Percentiles rank a stretch among this genome's conserved stretches.
Conservation (phyloP, 1,139 yeast species). For the Zygoascus sp. region DNA sequence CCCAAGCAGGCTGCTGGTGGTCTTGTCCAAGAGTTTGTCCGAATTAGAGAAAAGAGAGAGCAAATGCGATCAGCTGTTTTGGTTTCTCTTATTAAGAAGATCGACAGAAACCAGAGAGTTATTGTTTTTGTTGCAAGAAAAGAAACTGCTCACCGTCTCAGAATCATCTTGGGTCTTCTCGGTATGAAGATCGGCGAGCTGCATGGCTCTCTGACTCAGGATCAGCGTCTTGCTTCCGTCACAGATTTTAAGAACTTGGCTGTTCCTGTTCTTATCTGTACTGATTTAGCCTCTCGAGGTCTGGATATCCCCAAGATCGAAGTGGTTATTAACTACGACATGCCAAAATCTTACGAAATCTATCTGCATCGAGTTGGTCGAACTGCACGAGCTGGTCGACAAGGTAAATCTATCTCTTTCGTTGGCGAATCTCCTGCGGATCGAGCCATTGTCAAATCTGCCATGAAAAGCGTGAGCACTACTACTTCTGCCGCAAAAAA, state of each 20-base stretch:
- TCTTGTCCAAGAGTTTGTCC: conserved; percentile 84
- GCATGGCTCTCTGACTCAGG: conserved; percentile 93
- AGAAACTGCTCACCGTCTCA: conserved; percentile 80
- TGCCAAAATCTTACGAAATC: conserved; percentile 89
- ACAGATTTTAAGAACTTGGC: conserved; percentile 73
- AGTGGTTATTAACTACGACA: conserved; percentile 86
- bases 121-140: conserved; percentile 90
- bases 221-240: conserved; percentile 84
- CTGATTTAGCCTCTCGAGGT: conserved; percentile 99
- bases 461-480: conserved; percentile 60
- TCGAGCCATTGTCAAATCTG: conserved; percentile 81
- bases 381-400: conserved; percentile 98
- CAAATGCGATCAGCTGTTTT: conserved; percentile 76
- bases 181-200: conserved; percentile 89
- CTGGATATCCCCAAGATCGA: conserved; percentile 97
- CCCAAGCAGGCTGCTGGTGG: conserved; percentile 90
- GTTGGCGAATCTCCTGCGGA: conserved; percentile 89
- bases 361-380: conserved; percentile 98
- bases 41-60: conserved; percentile 81
- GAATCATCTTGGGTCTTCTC: conserved; percentile 78
- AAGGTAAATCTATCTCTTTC: conserved; percentile 85
- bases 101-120: conserved; percentile 65
- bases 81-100: conserved; percentile 60
- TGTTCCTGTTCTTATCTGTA: conserved; percentile 87
- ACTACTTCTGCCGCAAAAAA: conserved; percentile 34